phyloP scores from a whole-genome alignment of 2,329 filamentous ascomycete species.

The Neoscytalidium dimidiatum region DNA sequence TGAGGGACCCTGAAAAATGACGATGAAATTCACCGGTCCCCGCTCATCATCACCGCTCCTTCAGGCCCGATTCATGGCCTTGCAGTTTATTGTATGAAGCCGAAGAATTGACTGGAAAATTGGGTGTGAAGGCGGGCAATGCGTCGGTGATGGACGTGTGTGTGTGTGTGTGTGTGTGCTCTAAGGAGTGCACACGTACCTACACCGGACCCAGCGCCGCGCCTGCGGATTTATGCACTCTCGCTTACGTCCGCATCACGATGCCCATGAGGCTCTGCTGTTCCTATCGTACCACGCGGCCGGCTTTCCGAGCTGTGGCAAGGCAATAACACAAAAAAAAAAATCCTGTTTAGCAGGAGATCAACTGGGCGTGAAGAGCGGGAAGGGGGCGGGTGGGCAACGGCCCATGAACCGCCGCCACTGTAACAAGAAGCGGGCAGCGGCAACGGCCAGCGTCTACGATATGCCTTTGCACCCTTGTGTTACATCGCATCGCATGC shows the following conservation, averaged over 20 bases:
- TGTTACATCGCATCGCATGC: conserved; percentile 12
- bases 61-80: neutral
- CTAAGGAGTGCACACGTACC: neutral
- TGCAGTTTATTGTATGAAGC: neutral
- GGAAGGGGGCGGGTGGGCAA: neutral
- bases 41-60: neutral
- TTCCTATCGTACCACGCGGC: neutral
- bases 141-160: neutral
- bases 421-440: neutral
- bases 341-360: too few species aligned
- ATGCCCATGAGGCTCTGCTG: neutral
- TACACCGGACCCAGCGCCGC: conserved; percentile 8
- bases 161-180: neutral
- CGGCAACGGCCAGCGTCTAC: neutral
- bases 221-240: conserved; percentile 8
- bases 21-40: neutral
- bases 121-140: neutral
- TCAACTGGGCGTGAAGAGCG: neutral
- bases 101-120: neutral
- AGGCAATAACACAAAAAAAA: neutral
- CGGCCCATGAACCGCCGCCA: neutral
- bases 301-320: neutral
- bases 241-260: conserved; percentile 1
- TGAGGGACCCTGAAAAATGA: conserved; percentile 4
- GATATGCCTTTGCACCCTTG: neutral